Evolutionary conservation across 2,329 filamentous ascomycete genomes (phyloP).

Genomic region (Alternaria conjuncta): DNA sequence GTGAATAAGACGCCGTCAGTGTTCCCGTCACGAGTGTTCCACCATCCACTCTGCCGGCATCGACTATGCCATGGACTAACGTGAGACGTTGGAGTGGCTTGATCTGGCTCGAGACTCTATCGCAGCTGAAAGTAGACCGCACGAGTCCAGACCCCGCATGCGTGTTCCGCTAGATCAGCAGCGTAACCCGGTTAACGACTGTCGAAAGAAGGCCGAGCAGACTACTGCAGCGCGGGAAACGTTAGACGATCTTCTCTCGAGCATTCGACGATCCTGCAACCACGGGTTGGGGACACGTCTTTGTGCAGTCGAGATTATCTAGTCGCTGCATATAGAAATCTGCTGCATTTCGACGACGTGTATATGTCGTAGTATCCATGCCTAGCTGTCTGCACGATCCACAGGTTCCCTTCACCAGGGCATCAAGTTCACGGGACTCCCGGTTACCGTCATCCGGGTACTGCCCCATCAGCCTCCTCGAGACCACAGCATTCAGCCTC

Average conservation of each 20-base stretch:
- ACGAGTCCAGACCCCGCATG: slow-evolving; percentile 1
- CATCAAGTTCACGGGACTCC: not conserved
- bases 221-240: slow-evolving; percentile 12
- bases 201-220: not conserved
- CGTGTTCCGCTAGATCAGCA: not conserved
- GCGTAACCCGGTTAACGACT: slow-evolving; percentile 12
- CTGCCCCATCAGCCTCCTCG: not conserved
- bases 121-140: not conserved
- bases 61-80: not conserved
- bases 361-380: not conserved
- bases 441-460: slow-evolving; percentile 17
- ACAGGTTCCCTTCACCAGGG: not conserved
- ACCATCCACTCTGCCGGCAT: not conserved
- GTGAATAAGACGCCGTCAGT: not conserved
- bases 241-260: slow-evolving; percentile 15
- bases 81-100: not conserved
- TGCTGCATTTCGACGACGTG: not conserved
- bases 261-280: not conserved
- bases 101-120: not conserved
- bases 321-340: not conserved
- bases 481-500: not conserved
- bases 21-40: not conserved
- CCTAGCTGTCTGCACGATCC: not conserved
- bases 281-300: not conserved
- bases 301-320: not conserved